phyloP scores from a whole-genome alignment of 2,329 filamentous ascomycete genomes.

The Aspergillus sp. region DNA sequence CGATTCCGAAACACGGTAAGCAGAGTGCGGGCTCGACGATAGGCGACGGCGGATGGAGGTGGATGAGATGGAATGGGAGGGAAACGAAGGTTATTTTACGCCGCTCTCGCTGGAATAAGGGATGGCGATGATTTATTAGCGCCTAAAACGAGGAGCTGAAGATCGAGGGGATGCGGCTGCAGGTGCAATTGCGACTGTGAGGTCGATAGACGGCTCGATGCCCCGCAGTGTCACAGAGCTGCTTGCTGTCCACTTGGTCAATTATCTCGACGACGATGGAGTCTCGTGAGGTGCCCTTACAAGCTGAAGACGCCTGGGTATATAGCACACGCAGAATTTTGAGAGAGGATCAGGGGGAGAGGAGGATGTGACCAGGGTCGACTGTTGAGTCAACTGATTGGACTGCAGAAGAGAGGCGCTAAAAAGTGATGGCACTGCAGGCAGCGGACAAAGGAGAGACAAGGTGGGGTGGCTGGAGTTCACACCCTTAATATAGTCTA shows the following conservation, averaged over 20 bases:
- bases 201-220: conserved; percentile 12
- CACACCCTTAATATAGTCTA: neutral
- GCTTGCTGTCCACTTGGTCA: neutral
- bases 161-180: conserved; percentile 2
- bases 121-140: conserved; percentile 3
- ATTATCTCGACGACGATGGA: conserved; percentile 5
- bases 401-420: conserved; percentile 3
- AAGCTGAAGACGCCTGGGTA: neutral
- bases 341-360: conserved; percentile 3
- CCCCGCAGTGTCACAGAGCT: conserved; percentile 16
- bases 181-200: conserved; percentile 4
- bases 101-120: neutral
- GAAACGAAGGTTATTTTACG: neutral
- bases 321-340: neutral
- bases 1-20: neutral
- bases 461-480: neutral
- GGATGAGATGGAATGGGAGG: neutral
- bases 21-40: conserved; percentile 1
- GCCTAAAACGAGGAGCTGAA: conserved; percentile 5
- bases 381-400: conserved; percentile 6
- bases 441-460: conserved; percentile 4
- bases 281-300: neutral
- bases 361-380: conserved; percentile 1
- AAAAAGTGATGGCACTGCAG: conserved; percentile 10
- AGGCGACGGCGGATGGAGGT: neutral